phyloP scores from a whole-genome alignment of 345 rosid species.

The Eucalyptus cladocalyx region DNA sequence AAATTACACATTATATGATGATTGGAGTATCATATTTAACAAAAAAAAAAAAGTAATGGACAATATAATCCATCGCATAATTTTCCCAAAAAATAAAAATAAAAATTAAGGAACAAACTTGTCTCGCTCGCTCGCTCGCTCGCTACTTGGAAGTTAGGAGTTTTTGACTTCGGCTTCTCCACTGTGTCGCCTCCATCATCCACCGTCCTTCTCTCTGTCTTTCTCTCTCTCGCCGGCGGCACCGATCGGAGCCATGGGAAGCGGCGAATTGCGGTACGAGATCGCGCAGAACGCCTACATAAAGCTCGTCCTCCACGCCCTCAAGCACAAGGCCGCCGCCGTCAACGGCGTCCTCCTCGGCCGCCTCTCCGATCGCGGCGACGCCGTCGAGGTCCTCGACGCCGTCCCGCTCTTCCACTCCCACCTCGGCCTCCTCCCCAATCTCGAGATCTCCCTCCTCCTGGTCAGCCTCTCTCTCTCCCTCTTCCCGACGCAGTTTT shows the following conservation, averaged over 20 bases:
- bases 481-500: neutral
- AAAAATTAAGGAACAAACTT: neutral
- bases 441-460: slow-evolving; percentile 91
- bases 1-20: too few relatives aligned
- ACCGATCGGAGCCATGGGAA: slow-evolving; percentile 8
- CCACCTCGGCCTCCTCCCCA: slow-evolving; percentile 78
- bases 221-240: neutral
- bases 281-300: slow-evolving; percentile 81
- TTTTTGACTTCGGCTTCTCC: neutral
- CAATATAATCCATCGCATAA: too few relatives aligned
- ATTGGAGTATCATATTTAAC: too few relatives aligned
- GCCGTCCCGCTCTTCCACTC: slow-evolving; percentile 92
- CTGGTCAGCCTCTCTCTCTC: slow-evolving; percentile 25
- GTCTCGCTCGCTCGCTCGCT: too few relatives aligned
- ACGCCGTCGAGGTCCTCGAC: slow-evolving; percentile 55
- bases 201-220: neutral
- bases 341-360: slow-evolving; percentile 90
- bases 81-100: neutral
- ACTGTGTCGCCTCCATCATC: neutral
- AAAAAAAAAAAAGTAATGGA: too few relatives aligned
- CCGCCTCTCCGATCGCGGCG: slow-evolving; percentile 28
- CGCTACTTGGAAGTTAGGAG: neutral
- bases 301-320: slow-evolving; percentile 74
- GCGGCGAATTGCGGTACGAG: slow-evolving; percentile 59
- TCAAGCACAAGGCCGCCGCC: slow-evolving; percentile 66